Conservation (phyloP, 2,329 filamentous ascomycete genomes). For the Stachybotrys elegans region DNA sequence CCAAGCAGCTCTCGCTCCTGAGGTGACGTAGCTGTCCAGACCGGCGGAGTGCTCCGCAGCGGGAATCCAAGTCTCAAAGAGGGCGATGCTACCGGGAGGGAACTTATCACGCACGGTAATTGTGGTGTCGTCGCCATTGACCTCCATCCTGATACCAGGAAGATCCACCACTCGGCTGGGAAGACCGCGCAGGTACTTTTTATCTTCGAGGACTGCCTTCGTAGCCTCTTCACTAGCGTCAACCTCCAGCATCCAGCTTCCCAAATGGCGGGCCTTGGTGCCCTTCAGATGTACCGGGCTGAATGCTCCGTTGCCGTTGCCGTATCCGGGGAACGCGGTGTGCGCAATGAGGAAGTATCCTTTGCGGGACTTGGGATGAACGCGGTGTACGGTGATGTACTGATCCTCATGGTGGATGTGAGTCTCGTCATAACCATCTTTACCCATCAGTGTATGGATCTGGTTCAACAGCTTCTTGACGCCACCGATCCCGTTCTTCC, state of each 20-base stretch:
- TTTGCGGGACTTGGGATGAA: constrained; percentile 86
- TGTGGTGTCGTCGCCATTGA: constrained; percentile 67
- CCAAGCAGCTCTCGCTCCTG: constrained; percentile 75
- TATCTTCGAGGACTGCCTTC: constrained; percentile 60
- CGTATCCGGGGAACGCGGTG: constrained; percentile 89
- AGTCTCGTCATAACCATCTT: constrained; percentile 89
- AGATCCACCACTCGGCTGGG: constrained; percentile 75
- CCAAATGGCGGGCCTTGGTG: constrained; percentile 79
- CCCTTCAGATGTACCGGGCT: constrained; percentile 75
- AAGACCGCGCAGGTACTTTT: constrained; percentile 70
- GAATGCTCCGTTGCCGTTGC: constrained; percentile 76
- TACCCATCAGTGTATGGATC: constrained; percentile 93
- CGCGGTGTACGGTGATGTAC: constrained; percentile 92
- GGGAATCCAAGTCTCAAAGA: constrained; percentile 96
- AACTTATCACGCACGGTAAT: constrained; percentile 80
- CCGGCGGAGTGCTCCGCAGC: constrained; percentile 77
- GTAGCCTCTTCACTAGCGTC: constrained; percentile 69
- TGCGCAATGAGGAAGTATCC: constrained; percentile 95
- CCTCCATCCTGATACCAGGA: constrained; percentile 67
- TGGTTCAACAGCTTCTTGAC: constrained; percentile 92
- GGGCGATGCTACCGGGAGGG: constrained; percentile 86
- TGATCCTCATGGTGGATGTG: constrained; percentile 96
- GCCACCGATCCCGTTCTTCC: constrained; percentile 80
- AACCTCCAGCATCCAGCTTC: constrained; percentile 89
- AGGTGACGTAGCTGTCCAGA: constrained; percentile 80